These are phyloP conservation scores for Pyronema domesticum DNA, from an alignment of 495 filamentous ascomycete species.

Conservation along the genomic window DNA sequence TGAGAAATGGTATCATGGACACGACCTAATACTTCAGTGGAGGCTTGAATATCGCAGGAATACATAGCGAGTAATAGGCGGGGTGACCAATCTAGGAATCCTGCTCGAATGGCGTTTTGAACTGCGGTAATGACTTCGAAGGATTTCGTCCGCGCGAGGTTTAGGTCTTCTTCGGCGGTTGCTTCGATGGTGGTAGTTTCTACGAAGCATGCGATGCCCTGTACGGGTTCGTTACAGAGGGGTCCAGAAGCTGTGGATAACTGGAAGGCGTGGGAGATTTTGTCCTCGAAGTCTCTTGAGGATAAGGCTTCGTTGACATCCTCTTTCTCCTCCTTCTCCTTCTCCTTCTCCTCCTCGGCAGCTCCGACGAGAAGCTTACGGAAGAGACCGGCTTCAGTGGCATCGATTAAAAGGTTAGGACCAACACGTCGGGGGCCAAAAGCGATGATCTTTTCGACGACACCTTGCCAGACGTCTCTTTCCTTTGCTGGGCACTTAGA, in stretches of 20 bases:
- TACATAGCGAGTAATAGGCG: constrained; percentile 95
- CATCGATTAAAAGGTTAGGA: constrained; percentile 79
- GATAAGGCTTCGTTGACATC: constrained; percentile 37
- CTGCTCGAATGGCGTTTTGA: constrained; percentile 66
- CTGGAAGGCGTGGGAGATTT: constrained; percentile 83
- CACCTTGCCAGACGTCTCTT: constrained; percentile 55
- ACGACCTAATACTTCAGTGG: constrained; percentile 81
- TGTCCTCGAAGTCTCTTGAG: constrained; percentile 66
- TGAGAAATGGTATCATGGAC: constrained; percentile 88
- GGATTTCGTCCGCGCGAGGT: constrained; percentile 61
- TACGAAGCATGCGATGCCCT: constrained; percentile 80
- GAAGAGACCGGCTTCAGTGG: constrained; percentile 53
- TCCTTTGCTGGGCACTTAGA: constrained; percentile 42
- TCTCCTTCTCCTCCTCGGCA: background rate
- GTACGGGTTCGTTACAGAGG: constrained; percentile 82
- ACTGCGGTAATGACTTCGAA: constrained; percentile 81
- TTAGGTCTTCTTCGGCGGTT: constrained; percentile 41
- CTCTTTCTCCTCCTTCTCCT: background rate
- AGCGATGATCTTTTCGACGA: constrained; percentile 64
- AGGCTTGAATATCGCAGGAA: constrained; percentile 89
- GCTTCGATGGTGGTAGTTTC: constrained; percentile 51
- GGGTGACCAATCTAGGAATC: constrained; percentile 89
- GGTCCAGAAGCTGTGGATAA: constrained; percentile 77
- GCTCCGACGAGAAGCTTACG: constrained; percentile 37
- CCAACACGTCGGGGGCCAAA: constrained; percentile 78